A percentile compares a stretch with the other conserved stretches of the same genome.
Conservation (phyloP, 495 filamentous ascomycete genomes). For the Patellaria atrata region DNA sequence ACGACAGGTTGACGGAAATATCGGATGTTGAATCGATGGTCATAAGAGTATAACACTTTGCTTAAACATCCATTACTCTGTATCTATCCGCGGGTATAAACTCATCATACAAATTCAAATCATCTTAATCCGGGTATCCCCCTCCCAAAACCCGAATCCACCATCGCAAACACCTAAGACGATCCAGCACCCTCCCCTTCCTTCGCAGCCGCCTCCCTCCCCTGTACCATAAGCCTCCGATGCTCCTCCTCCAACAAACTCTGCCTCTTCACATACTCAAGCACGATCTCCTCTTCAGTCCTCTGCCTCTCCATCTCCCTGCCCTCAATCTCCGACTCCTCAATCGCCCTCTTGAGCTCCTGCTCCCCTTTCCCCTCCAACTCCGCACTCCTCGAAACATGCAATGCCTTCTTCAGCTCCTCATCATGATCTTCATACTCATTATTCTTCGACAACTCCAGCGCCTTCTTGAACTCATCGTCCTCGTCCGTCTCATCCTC, state of each 20-base stretch:
- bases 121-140: too few relatives aligned
- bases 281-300: conserved; percentile 56
- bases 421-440: conserved; percentile 27
- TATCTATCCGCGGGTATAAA: too few relatives aligned
- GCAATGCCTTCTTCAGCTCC: conserved; percentile 33
- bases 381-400: conserved; percentile 26
- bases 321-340: conserved; percentile 31
- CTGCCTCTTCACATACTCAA: conserved; percentile 68
- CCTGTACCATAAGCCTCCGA: conserved; percentile 19
- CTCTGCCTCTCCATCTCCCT: conserved; percentile 28
- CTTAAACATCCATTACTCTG: too few relatives aligned
- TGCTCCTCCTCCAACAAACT: conserved; percentile 53
- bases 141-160: too few relatives aligned
- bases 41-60: too few relatives aligned
- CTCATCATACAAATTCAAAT: too few relatives aligned
- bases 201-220: conserved; percentile 7
- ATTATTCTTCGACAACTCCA: conserved; percentile 12
- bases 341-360: conserved; percentile 25
- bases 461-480: conserved; percentile 27
- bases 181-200: conserved; percentile 8
- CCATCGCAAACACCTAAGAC: too few relatives aligned
- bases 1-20: too few relatives aligned
- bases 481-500: conserved; percentile 27
- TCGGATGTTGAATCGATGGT: too few relatives aligned
- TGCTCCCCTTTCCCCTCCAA: conserved; percentile 2